Percentiles rank a stretch among this genome's conserved stretches.
phyloP scores from a whole-genome alignment of 2,329 filamentous ascomycete species.

The Myotisia sp. region DNA sequence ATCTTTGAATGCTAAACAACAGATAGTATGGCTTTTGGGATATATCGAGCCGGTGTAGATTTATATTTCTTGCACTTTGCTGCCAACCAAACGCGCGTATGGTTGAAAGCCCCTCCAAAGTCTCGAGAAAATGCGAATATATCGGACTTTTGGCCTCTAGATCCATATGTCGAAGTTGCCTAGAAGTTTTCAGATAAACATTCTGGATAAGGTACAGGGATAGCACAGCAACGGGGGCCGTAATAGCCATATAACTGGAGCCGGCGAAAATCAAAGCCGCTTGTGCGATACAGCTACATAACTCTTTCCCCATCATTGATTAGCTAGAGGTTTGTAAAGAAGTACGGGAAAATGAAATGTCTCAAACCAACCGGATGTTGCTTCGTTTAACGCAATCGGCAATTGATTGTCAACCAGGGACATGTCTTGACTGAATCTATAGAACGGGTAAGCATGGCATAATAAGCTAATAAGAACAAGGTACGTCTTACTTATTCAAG shows the following conservation, averaged over 20 bases:
- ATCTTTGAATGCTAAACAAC: slow-evolving; percentile 21
- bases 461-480: neutral
- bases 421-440: slow-evolving; percentile 5
- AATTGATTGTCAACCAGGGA: slow-evolving; percentile 2
- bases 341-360: neutral
- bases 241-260: slow-evolving; percentile 18
- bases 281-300: slow-evolving; percentile 11
- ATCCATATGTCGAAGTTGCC: slow-evolving; percentile 31
- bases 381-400: neutral
- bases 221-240: slow-evolving; percentile 15
- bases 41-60: slow-evolving; percentile 19
- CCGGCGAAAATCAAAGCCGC: slow-evolving; percentile 15
- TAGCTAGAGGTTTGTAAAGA: neutral
- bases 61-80: slow-evolving; percentile 12
- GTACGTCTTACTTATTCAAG: neutral
- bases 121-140: slow-evolving; percentile 24
- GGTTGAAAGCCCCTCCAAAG: slow-evolving; percentile 15
- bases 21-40: slow-evolving; percentile 26
- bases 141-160: slow-evolving; percentile 31
- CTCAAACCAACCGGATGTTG: slow-evolving; percentile 1
- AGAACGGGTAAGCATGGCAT: neutral
- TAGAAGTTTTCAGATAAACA: slow-evolving; percentile 31
- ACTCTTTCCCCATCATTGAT: neutral
- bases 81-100: slow-evolving; percentile 8
- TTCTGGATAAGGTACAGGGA: slow-evolving; percentile 22